Base-by-base conservation (phyloP, 345 rosid genomes). In the Physaria fendleri region DNA sequence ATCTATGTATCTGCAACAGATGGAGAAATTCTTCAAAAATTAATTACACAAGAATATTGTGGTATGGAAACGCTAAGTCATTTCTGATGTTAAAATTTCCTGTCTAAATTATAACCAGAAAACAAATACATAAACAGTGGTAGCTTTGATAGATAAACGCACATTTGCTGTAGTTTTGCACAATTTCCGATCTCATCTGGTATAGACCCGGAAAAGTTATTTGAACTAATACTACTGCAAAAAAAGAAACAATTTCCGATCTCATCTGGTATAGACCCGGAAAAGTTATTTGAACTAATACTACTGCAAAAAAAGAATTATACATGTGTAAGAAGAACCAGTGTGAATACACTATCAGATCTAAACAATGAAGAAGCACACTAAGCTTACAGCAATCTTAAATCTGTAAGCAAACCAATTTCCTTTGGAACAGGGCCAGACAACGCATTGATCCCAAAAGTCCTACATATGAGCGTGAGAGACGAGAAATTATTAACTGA, bases 131-230 rank as follows among this genome's bases (percentile, higher is more conserved):
- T 24, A n/a, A 16, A 16, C 0, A 11, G 0, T 62, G 7, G 16
- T 21, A 34, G 0, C n/a, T 23, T 4, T 41, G 32, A 41, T 14
- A 38, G 41, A 37, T 7, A 17, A 33, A 78, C 88, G 75, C 76
- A 87, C 95, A 87, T 16, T 42, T 78, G 46, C 46, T 64, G 37
- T 58, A 87, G 71, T 38, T 65, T 78, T 7, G 68, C 40, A 23
- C 80, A 78, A 34, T 38, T 74, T 10, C 90, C 92, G 53, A 88
- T 80, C 74, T 75, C 81, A n/a, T 66, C 30, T n/a, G 88, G 96
- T 34, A 88, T 68, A 59, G 80, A 52, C 59, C 96, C 93, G 6
- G 82, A 73, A 62, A 88, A 85, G 62, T 81, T 81, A 73, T 85
- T 88, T 16, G 75, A 27, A 49, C 66, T 71, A 33, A 85, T 15